These are phyloP conservation scores for Neurospora sp. DNA, from an alignment of 495 filamentous ascomycete species.

Conservation along the genomic window DNA sequence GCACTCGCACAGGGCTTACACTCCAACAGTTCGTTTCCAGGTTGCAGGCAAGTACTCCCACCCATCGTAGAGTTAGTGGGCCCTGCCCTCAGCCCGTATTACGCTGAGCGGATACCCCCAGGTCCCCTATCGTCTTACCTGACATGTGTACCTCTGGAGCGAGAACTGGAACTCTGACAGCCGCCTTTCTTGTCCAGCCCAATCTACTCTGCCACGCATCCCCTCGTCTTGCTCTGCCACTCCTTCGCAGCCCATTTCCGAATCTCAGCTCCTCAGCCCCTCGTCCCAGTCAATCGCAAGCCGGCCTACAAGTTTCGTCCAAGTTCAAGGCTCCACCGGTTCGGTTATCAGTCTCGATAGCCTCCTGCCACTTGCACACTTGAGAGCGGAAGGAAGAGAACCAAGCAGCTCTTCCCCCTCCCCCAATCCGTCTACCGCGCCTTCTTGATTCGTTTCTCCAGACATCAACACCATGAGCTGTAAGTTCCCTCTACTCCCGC, in stretches of 20 bases:
- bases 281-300: not conserved
- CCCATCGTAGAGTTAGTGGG: not conserved
- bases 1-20: not conserved
- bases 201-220: slow-evolving; percentile 16
- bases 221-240: slow-evolving; percentile 2
- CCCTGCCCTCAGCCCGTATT: not conserved
- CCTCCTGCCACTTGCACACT: slow-evolving; percentile 1
- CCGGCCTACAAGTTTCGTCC: not conserved
- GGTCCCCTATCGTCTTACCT: not conserved
- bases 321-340: not conserved
- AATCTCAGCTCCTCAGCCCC: slow-evolving; percentile 17
- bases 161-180: not conserved
- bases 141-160: not conserved
- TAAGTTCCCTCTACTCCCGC: slow-evolving; percentile 22
- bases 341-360: slow-evolving; percentile 1
- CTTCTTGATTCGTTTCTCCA: slow-evolving; percentile 4
- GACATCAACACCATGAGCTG: slow-evolving; percentile 27
- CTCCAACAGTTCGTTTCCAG: not conserved
- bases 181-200: slow-evolving; percentile 14
- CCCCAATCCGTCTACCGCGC: not conserved
- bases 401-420: not conserved
- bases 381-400: slow-evolving; percentile 2
- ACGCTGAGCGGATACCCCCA: not conserved
- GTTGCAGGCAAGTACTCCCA: not conserved
- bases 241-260: slow-evolving; percentile 13